phyloP scores from a whole-genome alignment of 208 protist species.

The Acanthamoeba lenticulata region DNA sequence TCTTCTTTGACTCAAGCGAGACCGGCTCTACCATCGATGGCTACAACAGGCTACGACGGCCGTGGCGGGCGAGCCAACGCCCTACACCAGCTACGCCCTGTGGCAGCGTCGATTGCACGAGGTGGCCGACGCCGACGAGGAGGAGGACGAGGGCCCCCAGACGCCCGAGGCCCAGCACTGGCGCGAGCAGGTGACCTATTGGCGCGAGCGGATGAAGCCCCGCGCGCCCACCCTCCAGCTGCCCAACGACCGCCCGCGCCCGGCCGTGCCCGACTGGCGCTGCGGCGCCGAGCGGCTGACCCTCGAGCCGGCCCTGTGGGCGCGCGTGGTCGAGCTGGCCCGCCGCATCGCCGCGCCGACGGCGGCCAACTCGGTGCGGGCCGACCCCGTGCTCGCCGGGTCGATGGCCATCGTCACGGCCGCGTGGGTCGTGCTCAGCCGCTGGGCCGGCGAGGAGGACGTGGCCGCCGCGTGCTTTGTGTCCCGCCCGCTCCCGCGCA shows the following conservation, averaged over 20 bases:
- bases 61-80: neutral
- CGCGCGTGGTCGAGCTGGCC: neutral
- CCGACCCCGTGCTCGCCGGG: neutral
- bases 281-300: neutral
- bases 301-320: neutral
- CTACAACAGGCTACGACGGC: no score
- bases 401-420: conserved; percentile 11
- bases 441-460: conserved; percentile 27
- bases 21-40: no score
- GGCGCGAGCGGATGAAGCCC: neutral
- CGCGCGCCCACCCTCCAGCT: conserved; percentile 28
- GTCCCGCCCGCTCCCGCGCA: neutral
- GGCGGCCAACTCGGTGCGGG: neutral
- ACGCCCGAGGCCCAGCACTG: neutral
- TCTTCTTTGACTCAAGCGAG: no score
- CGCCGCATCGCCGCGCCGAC: neutral
- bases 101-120: conserved; percentile 17
- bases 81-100: neutral
- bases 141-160: neutral
- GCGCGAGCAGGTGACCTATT: conserved; percentile 10
- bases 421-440: conserved; percentile 9
- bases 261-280: conserved; percentile 16
- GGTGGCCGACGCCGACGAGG: neutral
- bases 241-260: conserved; percentile 42
- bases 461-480: neutral